Percentiles rank a stretch among this genome's conserved stretches.
Conservation (phyloP, 495 filamentous ascomycete genomes). For the Podospora australis region DNA sequence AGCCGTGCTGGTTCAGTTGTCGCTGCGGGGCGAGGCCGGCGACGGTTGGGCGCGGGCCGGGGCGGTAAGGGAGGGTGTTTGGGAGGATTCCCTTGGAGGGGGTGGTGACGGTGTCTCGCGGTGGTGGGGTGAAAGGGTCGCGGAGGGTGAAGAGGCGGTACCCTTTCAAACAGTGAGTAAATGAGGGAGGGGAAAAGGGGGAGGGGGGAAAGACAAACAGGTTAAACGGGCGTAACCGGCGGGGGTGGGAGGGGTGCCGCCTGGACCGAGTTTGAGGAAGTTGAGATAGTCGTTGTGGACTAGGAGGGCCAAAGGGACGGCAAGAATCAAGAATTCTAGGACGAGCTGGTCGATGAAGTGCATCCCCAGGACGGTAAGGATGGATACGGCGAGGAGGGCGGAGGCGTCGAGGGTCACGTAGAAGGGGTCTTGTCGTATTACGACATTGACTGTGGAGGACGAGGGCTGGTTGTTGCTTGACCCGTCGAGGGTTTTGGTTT, state of each 20-base stretch:
- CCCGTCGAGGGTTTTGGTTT: conserved; percentile 7
- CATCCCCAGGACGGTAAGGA: conserved; percentile 42
- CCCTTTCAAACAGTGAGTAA: too few relatives aligned
- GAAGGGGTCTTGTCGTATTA: conserved; percentile 44
- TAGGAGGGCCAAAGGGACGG: conserved; percentile 47
- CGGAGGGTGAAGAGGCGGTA: conserved; percentile 52
- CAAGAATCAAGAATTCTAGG: conserved; percentile 42
- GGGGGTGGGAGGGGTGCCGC: conserved; percentile 70
- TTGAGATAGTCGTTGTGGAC: conserved; percentile 69
- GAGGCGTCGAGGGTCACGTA: conserved; percentile 42
- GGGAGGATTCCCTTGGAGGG: conserved; percentile 37
- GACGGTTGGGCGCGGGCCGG: conserved; percentile 56
- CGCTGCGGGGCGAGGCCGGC: conserved; percentile 75
- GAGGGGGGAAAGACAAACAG: too few relatives aligned
- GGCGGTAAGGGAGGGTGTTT: conserved; percentile 49
- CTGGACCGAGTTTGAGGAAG: conserved; percentile 72
- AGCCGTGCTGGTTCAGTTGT: conserved; percentile 61
- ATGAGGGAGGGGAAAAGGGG: too few relatives aligned
- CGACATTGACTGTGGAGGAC: conserved; percentile 27
- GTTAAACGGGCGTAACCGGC: conserved; percentile 66
- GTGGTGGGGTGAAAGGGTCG: conserved; percentile 47
- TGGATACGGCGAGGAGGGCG: conserved; percentile 35
- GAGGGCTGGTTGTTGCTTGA: not conserved
- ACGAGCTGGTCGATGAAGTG: conserved; percentile 40
- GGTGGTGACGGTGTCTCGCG: conserved; percentile 24